Evolutionary conservation across 1,139 yeast species (phyloP).

Genomic region (Suzukiozyma palmioleophila): DNA sequence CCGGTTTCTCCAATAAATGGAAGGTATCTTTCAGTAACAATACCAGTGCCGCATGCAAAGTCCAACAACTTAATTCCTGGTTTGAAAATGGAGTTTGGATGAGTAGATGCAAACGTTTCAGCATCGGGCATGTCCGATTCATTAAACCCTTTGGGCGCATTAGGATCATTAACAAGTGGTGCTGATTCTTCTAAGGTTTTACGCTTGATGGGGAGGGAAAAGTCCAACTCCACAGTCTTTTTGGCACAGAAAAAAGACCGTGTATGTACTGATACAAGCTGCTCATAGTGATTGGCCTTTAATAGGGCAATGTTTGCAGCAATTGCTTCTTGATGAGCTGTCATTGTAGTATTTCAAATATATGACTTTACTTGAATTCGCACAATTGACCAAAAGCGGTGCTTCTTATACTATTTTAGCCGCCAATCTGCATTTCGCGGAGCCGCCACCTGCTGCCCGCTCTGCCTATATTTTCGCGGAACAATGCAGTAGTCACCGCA

Average conservation of each 20-base stretch:
- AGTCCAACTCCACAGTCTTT: conserved; percentile 19
- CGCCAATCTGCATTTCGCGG: too few species aligned
- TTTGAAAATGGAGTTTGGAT: conserved; percentile 16
- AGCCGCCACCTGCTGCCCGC: too few species aligned
- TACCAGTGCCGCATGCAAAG: conserved; percentile 46
- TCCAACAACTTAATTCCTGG: conserved; percentile 31
- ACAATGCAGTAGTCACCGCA: too few species aligned
- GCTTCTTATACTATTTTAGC: too few species aligned
- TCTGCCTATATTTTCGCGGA: too few species aligned
- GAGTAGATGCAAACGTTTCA: conserved; percentile 7
- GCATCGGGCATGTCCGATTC: conserved; percentile 13
- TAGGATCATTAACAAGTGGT: conserved; percentile 16
- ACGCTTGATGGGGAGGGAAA: conserved; percentile 9
- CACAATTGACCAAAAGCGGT: too few species aligned
- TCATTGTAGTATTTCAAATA: not conserved
- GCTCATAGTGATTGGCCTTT: conserved; percentile 20
- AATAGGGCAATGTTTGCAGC: conserved; percentile 21
- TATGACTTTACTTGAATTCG: too few species aligned
- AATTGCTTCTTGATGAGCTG: conserved; percentile 18
- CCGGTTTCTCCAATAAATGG: conserved; percentile 22
- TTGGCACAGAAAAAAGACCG: conserved; percentile 18
- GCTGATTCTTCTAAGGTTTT: conserved; percentile 12
- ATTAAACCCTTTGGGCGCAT: conserved; percentile 11
- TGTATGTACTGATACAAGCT: conserved; percentile 13
- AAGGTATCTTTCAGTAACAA: conserved; percentile 25